Conservation (phyloP, 1,284 basidiomycete species). For the Ustilago loliicola region DNA sequence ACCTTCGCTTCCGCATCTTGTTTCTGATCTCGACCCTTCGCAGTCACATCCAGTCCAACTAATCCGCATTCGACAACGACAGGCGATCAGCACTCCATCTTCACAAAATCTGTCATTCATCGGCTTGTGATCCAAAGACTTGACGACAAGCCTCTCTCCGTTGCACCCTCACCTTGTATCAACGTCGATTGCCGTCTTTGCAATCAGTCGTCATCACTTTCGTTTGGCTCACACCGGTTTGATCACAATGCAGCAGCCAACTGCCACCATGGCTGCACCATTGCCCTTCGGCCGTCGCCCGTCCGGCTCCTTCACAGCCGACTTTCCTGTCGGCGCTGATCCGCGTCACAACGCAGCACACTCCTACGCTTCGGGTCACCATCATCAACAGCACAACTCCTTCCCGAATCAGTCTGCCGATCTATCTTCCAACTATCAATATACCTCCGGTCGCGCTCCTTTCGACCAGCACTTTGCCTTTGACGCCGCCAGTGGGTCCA, state of each 20-base stretch:
- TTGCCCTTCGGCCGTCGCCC: constrained; percentile 29
- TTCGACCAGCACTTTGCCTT: constrained; percentile 26
- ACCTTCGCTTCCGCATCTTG: neutral
- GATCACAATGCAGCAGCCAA: constrained; percentile 29
- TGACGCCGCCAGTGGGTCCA: constrained; percentile 17
- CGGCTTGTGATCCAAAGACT: neutral
- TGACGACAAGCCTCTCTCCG: neutral
- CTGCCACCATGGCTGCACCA: constrained; percentile 25
- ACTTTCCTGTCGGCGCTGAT: constrained; percentile 27
- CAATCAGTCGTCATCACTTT: neutral
- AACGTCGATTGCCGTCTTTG: neutral
- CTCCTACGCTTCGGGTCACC: constrained; percentile 12
- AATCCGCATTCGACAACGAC: neutral
- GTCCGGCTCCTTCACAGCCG: constrained; percentile 11
- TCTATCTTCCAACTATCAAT: constrained; percentile 26
- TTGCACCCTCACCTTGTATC: neutral
- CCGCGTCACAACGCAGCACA: constrained; percentile 20
- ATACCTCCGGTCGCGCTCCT: constrained; percentile 21
- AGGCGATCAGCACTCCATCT: too few species aligned
- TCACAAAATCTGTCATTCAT: neutral
- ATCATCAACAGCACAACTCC: constrained; percentile 10
- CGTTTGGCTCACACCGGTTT: neutral
- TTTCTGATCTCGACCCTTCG: neutral
- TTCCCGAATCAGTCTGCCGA: constrained; percentile 19
- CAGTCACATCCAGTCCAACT: neutral